These are phyloP conservation scores for Candida pini DNA, from an alignment of 805 yeast genomes.

Conservation along the genomic window DNA sequence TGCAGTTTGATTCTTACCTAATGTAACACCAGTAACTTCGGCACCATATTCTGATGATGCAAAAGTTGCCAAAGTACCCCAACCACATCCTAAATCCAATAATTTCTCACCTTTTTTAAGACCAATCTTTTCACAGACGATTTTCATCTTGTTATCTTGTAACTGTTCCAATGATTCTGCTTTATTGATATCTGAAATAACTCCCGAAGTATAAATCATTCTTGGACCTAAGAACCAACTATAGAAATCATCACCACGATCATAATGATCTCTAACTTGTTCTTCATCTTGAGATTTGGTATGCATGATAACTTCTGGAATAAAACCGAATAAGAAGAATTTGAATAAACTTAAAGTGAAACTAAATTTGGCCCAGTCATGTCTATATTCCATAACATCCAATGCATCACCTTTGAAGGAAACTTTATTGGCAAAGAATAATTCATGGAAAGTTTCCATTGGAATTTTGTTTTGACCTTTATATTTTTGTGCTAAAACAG, in stretches of 20 bases:
- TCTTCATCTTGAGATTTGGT: constrained; percentile 93
- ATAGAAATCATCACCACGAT: constrained; percentile 94
- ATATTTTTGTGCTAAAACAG: constrained; percentile 61
- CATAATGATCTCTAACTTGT: constrained; percentile 93
- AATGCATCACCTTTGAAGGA: constrained; percentile 83
- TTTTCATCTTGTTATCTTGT: constrained; percentile 85
- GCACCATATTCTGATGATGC: constrained; percentile 83
- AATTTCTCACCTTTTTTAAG: constrained; percentile 66
- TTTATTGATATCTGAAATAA: constrained; percentile 60
- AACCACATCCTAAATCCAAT: constrained; percentile 89
- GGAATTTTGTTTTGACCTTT: constrained; percentile 75
- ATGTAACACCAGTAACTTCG: constrained; percentile 79
- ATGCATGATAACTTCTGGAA: constrained; percentile 90
- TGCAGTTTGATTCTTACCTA: constrained; percentile 85
- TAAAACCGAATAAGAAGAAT: constrained; percentile 79
- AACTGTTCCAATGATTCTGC: constrained; percentile 74
- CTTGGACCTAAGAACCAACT: constrained; percentile 92
- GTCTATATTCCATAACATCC: constrained; percentile 79
- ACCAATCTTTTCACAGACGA: constrained; percentile 82
- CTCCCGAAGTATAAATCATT: constrained; percentile 89
- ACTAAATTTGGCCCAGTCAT: constrained; percentile 83
- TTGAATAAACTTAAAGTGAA: constrained; percentile 74
- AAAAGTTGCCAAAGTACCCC: constrained; percentile 89
- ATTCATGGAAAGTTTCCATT: constrained; percentile 87
- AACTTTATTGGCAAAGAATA: constrained; percentile 78